Evolutionary conservation across 345 rosid species (phyloP), one percentile per base, ranked within the genome.

Genomic region (Rubroshorea leprosula): DNA sequence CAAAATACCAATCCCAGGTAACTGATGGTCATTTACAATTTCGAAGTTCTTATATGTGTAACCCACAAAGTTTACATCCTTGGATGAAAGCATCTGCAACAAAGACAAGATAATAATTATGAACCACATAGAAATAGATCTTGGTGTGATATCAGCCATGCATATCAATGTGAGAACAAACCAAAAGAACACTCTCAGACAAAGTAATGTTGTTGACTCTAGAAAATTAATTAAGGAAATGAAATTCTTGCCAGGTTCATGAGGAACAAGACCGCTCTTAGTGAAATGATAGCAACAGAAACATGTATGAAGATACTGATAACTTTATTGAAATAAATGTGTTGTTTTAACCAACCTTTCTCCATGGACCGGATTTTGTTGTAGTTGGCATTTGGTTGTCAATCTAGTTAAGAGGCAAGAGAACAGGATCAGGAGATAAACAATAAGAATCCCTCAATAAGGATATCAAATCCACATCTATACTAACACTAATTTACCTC

Each of bases 11-110:
- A 93, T 83, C 58, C 97, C 99, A 57, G 89, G 84, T 65, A 93
- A 75, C 53, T 93, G 96, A 63, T 85, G 70, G 65, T 89, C 94
- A 62, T 93, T 80, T 58, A 93, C 88, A 13, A 93, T 89, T 75
- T 92, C 98, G 49, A 86, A 84, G 81, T 92, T 92, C 82, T 92
- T 92, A 77, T 92, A 92, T 1, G 99, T 93, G 68, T 93, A 93
- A 67, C 99, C 97, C 70, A 93, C 94, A 72, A 93, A 93, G 78
- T 93, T 86, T 25, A 93, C 61, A 68, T 93, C 99, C 76, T 93
- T 93, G 25, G 99, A 93, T 23, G 97, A 78, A 49, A 93, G 96
- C 97, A 93, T 89, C 97, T 89, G 86, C 74, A 60, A 38, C 52
- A 60, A 65, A 21, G 57, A 18, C 27, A 41, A 44, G 18, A 54